Conservation (phyloP, 2,329 filamentous ascomycete species). For the Ceratocystis lukuohia region DNA sequence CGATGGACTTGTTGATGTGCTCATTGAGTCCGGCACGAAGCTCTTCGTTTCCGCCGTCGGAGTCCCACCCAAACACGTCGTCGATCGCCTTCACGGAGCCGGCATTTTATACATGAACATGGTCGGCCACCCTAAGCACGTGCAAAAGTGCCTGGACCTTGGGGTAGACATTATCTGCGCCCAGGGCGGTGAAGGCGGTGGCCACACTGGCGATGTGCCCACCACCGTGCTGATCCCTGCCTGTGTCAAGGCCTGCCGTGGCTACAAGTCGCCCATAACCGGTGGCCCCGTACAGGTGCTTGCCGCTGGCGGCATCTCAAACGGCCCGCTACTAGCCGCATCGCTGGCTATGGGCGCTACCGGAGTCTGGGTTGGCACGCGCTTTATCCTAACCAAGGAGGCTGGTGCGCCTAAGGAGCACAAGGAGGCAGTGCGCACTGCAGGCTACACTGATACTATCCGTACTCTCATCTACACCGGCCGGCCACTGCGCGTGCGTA, state of each 20-base stretch:
- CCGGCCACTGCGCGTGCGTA: slow-evolving; percentile 82
- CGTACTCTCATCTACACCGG: slow-evolving; percentile 98
- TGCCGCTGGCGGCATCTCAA: slow-evolving; percentile 87
- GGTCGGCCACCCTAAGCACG: slow-evolving; percentile 99
- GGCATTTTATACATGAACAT: slow-evolving; percentile 99
- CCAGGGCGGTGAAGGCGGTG: slow-evolving; percentile 93
- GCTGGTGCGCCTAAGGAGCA: slow-evolving; percentile 85
- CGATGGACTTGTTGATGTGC: slow-evolving; percentile 73
- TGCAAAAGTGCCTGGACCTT: slow-evolving; percentile 83
- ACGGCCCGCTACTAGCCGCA: slow-evolving; percentile 78
- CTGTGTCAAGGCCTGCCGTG: slow-evolving; percentile 68
- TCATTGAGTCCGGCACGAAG: slow-evolving; percentile 81
- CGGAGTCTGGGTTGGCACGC: slow-evolving; percentile 92
- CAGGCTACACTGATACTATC: slow-evolving; percentile 89
- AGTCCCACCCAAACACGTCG: slow-evolving; percentile 74
- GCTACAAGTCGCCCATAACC: slow-evolving; percentile 74
- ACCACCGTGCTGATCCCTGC: slow-evolving; percentile 87
- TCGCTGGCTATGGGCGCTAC: slow-evolving; percentile 83
- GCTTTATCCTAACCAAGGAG: slow-evolving; percentile 88
- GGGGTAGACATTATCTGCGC: slow-evolving; percentile 96
- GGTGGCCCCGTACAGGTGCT: slow-evolving; percentile 81
- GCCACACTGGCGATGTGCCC: slow-evolving; percentile 88
- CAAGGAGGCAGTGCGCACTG: slow-evolving; percentile 87
- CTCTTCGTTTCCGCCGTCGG: slow-evolving; percentile 96
- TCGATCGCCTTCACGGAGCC: slow-evolving; percentile 76